Evolutionary conservation across 768 basidiomycete genomes (phyloP).

Genomic region (Phaffia australis): DNA sequence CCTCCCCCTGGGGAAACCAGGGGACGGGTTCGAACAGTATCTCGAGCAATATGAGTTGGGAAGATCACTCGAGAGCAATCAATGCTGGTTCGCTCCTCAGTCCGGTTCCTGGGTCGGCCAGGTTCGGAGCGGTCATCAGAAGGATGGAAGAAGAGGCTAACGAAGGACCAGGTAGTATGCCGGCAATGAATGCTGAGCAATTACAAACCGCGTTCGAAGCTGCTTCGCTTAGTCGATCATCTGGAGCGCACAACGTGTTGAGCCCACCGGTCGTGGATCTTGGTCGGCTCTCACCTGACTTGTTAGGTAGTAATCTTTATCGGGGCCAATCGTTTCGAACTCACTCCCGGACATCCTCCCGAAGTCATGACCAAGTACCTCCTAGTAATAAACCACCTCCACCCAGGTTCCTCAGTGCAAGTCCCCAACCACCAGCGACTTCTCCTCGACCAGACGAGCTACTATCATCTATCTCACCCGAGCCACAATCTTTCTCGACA

Average conservation of each 20-base stretch:
- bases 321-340: background rate
- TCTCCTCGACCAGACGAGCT: background rate
- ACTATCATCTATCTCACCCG: background rate
- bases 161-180: background rate
- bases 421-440: background rate
- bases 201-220: background rate
- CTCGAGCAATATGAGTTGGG: no score
- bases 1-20: constrained; percentile 3
- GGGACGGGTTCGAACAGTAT: constrained; percentile 4
- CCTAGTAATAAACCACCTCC: constrained; percentile 6
- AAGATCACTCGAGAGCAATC: no score
- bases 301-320: background rate
- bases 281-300: background rate
- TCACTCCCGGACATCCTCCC: constrained; percentile 6
- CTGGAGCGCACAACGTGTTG: background rate
- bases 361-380: constrained; percentile 2
- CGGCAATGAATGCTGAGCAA: background rate
- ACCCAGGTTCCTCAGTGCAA: constrained; percentile 8
- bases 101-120: background rate
- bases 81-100: constrained; percentile 1
- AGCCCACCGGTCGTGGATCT: constrained; percentile 4
- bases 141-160: constrained; percentile 6
- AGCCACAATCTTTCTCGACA: background rate
- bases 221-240: constrained; percentile 3
- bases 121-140: background rate